These are phyloP conservation scores for Syzygium oleosum DNA, from an alignment of 345 rosid species.

Conservation along the genomic window DNA sequence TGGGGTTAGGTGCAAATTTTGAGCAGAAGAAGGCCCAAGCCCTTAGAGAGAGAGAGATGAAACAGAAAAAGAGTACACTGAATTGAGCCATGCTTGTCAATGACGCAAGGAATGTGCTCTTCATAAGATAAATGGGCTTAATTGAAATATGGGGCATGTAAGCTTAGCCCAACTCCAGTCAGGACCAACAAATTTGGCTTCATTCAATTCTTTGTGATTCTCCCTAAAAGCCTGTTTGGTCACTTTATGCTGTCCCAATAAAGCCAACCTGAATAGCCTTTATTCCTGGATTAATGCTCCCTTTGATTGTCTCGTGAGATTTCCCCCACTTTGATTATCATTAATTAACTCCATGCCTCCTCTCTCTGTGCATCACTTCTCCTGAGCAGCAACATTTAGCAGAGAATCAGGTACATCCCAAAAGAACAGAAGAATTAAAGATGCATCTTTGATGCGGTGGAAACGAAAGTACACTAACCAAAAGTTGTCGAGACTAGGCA, in stretches of 20 bases:
- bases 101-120: not conserved
- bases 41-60: not conserved
- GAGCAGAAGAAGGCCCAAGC: not conserved
- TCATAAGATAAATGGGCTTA: not conserved
- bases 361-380: not conserved
- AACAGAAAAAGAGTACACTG: not conserved
- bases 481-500: not conserved
- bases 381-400: not conserved
- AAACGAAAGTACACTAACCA: not conserved
- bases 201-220: not conserved
- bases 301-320: not conserved
- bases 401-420: not conserved
- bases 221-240: not conserved
- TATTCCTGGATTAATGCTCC: not conserved
- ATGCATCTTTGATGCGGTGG: not conserved
- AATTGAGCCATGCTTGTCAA: not conserved
- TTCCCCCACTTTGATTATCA: not conserved
- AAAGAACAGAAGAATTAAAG: not conserved
- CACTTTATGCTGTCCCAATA: not conserved
- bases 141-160: not conserved
- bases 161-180: not conserved
- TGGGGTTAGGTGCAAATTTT: not conserved
- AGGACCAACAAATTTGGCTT: not conserved
- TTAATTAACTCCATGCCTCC: not conserved
- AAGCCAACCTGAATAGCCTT: not conserved